Evolutionary conservation across 2,329 filamentous ascomycete genomes (phyloP).

Genomic region (Purpureocillium takamizusanense): DNA sequence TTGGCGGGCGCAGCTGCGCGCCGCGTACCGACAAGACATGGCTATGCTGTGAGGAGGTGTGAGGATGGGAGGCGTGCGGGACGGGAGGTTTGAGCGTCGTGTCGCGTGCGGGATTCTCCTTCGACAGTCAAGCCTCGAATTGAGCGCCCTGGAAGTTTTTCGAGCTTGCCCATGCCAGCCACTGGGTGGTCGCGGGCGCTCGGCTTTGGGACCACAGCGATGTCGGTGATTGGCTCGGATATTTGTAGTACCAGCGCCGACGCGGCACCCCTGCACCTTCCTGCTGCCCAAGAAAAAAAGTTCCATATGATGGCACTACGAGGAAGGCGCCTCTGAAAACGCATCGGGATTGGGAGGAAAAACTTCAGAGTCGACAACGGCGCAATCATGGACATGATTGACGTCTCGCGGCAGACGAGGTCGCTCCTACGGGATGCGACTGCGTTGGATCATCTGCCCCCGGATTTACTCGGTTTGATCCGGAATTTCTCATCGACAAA

Average conservation of each 20-base stretch:
- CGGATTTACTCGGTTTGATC: conserved; percentile 61
- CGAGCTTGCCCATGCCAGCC: conserved; percentile 23
- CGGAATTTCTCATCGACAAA: conserved; percentile 51
- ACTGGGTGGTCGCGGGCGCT: no score
- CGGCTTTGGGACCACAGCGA: no score
- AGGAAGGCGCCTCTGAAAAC: conserved; percentile 1
- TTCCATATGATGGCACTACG: conserved; percentile 9
- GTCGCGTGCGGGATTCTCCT: conserved; percentile 12
- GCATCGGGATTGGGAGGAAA: conserved; percentile 10
- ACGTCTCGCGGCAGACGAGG: conserved; percentile 44
- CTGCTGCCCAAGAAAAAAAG: conserved; percentile 29
- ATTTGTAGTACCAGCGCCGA: conserved; percentile 23
- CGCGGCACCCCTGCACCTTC: conserved; percentile 12
- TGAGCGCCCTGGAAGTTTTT: conserved; percentile 30
- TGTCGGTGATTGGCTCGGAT: conserved; percentile 26
- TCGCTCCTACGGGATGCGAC: conserved; percentile 46
- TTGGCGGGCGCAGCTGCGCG: conserved; percentile 55
- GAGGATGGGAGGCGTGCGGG: conserved; percentile 2
- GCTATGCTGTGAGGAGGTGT: conserved; percentile 41
- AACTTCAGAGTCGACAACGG: conserved; percentile 17
- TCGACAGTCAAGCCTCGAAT: neutral
- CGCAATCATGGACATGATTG: conserved; percentile 44
- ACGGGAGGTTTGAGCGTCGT: neutral
- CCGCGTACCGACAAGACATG: conserved; percentile 53
- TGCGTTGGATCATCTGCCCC: conserved; percentile 52